Evolutionary conservation across 108 stramenopile species (phyloP), one percentile per base, ranked within the genome.

Genomic region (Bacterosira constricta): DNA sequence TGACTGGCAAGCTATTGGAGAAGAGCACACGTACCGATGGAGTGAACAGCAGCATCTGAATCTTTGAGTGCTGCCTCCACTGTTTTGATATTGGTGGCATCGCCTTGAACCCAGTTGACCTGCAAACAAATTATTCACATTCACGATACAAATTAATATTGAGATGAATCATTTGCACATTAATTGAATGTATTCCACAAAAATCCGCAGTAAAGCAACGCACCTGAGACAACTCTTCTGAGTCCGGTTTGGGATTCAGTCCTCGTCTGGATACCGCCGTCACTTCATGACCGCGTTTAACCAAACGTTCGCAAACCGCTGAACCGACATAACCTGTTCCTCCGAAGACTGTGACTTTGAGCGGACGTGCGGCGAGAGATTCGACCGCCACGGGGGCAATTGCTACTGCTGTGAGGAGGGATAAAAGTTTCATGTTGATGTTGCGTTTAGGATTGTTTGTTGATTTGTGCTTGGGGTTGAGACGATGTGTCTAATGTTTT

Each of bases 311-410:
- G 63, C 84, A 85, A 0, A 85, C 84, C 20, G 70, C 75, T 1
- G 77, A 79, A n/a, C 85, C 85, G 26, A 86, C 85, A 63, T 86
- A 86, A 9, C 85, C 85, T 4, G 85, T 83, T 0, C 85, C 85
- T 13, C 76, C 76, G 31, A 77, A 77, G 26, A 77, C 76, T 11
- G 68, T 69, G 1, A 77, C 76, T 41, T 37, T 54, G 10, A 77
- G 44, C 10, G 68, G 76, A 46, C 68, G 66, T 13, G 52, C 29
- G 29, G 73, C 66, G 61, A 76, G 75, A 31, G 75, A 63, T 20
- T 11, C 17, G 37, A 49, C 60, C 12, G 52, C 18, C 8, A 37
- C 26, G 30, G 71, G 61, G 32, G 31, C 53, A 17, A 32, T 27
- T 6, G 23, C 46, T 2, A 23, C 46, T 23, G 46, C 46, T 12